Conservation (phyloP, 306 rosid genomes). For the Trifolium fragiferum region DNA sequence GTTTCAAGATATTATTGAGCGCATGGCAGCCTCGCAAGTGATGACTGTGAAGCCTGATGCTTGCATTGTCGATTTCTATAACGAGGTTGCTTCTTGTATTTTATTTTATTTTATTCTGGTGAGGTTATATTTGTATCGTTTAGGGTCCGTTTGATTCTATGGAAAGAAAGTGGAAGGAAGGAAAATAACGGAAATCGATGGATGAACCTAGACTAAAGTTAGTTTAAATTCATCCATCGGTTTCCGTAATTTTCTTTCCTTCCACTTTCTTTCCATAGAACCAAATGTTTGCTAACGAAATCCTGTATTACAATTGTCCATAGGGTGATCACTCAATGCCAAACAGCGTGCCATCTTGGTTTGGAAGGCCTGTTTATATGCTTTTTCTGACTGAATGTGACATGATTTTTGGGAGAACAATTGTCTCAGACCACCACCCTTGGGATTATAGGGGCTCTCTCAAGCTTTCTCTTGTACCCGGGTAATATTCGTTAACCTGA, state of each 20-base stretch:
- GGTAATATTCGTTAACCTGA: conserved; percentile 57
- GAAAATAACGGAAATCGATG: no score
- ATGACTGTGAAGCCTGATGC: conserved; percentile 85
- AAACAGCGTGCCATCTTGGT: conserved; percentile 74
- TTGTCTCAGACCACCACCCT: conserved; percentile 61
- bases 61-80: conserved; percentile 82
- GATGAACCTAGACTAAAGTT: no score
- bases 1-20: conserved; percentile 78
- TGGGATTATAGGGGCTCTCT: conserved; percentile 81
- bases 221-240: no score
- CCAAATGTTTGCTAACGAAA: not conserved
- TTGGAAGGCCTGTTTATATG: conserved; percentile 77
- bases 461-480: conserved; percentile 77
- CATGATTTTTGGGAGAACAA: conserved; percentile 77
- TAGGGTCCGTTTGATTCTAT: no score
- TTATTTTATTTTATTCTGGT: no score
- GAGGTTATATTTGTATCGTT: no score
- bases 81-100: conserved; percentile 63
- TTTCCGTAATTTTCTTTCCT: no score
- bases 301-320: conserved; percentile 9
- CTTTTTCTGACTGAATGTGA: conserved; percentile 89
- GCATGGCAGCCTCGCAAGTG: conserved; percentile 61
- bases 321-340: conserved; percentile 98
- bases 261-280: no score
- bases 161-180: no score